Evolutionary conservation across 345 rosid genomes (phyloP), one percentile per base, ranked within the genome.

Genomic region (Aegle marmelos): DNA sequence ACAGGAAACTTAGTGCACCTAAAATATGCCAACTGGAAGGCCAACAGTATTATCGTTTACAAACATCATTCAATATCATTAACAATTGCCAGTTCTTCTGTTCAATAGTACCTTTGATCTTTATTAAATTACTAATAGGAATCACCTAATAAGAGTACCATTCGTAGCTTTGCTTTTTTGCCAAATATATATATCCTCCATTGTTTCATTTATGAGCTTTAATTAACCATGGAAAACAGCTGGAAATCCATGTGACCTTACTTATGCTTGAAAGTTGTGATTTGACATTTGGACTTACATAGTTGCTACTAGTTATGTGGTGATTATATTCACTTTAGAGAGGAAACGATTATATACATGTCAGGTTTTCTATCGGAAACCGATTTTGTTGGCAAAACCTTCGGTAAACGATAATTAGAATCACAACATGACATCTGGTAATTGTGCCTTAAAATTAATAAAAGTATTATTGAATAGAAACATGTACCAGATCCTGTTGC

Each of bases 401-500:
- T 17, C 50, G 53, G 25, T 36, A 1, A 62, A 24, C 34, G 24
- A 22, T 58, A 22, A 21, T 74, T 25, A 8, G 6, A 60, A 75
- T 45, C 3, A 17, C 31, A 63, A 21, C 45, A 75, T 30, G 28
- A 3, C 45, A 75, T 30, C 30, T 30, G 7, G 34, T 36, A 37
- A 50, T 2, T 7, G 39, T 22, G 21, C 50, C 59, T 45, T 48
- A 25, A 73, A 73, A 17, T 24, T 24, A 7, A 48, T 48, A 24
- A 16, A 64, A 63, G 9, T 31, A 11, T 64, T 30, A 75, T 63
- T 21, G 14, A 30, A 13, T 45, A 75, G 50, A 60, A 27, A 37
- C n/a, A 33, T 30, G 45, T 85, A 92, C 99, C 98, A 96, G 76
- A 70, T 96, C 98, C 28, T 87, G 92, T 87, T 89, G 97, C 87